Conservation (phyloP, 208 protist species). For the Phytomonas sp. region DNA sequence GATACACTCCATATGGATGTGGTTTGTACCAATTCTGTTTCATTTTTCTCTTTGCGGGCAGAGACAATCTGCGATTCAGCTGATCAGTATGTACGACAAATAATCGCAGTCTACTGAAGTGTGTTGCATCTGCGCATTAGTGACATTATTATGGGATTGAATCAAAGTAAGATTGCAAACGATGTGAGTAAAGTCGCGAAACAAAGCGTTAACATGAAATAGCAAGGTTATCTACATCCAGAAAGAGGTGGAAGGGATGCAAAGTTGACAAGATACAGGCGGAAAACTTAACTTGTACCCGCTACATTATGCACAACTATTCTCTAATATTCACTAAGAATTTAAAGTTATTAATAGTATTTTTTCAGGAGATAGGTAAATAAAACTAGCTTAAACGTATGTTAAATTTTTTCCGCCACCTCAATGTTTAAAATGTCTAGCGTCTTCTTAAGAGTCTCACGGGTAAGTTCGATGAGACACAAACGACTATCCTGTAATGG, state of each 20-base stretch:
- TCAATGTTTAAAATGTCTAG: constrained; percentile 92
- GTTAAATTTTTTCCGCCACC: constrained; percentile 74
- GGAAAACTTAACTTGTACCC: neutral
- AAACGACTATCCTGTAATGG: constrained; percentile 78
- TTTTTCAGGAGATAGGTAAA: constrained; percentile 9
- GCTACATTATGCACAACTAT: neutral
- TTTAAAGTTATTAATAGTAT: constrained; percentile 10
- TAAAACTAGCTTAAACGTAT: neutral
- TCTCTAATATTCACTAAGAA: neutral
- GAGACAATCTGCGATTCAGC: neutral
- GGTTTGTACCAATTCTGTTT: constrained; percentile 74
- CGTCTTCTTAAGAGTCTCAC: constrained; percentile 82
- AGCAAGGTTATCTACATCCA: neutral
- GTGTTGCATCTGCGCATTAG: neutral
- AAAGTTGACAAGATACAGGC: neutral
- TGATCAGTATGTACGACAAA: neutral
- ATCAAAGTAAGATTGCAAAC: constrained; percentile 1
- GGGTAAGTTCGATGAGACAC: constrained; percentile 88
- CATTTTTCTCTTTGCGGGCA: neutral
- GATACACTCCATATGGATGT: constrained; percentile 76
- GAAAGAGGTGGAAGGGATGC: neutral
- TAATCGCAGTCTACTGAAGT: neutral
- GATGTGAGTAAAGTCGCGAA: neutral
- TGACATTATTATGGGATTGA: neutral
- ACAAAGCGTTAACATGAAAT: neutral